A percentile compares a stretch with the other conserved stretches of the same genome.
Conservation (phyloP, 2,329 filamentous ascomycete genomes). For the Pseudogymnoascus sp. region DNA sequence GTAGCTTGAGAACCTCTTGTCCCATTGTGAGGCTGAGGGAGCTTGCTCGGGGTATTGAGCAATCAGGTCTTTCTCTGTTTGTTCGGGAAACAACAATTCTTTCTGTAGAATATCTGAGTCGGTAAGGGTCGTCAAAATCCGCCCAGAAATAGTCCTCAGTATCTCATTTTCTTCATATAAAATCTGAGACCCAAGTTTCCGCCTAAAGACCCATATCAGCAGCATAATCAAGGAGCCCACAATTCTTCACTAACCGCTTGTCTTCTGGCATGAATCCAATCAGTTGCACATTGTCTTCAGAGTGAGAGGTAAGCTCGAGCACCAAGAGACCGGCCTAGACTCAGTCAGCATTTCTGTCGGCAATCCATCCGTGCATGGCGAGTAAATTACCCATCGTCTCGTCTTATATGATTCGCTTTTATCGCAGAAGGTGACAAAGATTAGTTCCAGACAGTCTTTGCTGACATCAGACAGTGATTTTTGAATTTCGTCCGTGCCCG, state of each 20-base stretch:
- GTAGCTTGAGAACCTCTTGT: not conserved
- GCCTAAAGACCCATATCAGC: not conserved
- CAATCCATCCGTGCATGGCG: not conserved
- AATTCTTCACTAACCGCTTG: not conserved
- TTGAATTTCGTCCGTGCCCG: not conserved
- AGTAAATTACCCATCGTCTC: conserved; percentile 1
- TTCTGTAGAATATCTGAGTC: not conserved
- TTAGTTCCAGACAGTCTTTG: not conserved
- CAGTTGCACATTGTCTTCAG: not conserved
- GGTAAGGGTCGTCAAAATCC: not conserved
- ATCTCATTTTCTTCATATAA: conserved; percentile 1
- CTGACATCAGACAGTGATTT: not conserved
- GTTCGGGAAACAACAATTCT: not conserved
- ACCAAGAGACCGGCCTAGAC: not conserved
- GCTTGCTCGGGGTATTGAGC: not conserved
- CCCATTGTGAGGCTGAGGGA: conserved; percentile 7
- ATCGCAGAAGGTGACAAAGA: not conserved
- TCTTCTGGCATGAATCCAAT: not conserved
- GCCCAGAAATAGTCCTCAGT: not conserved
- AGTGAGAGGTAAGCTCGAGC: not conserved
- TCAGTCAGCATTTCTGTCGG: not conserved
- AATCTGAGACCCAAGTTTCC: not conserved
- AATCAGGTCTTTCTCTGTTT: not conserved
- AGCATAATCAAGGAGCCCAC: not conserved
- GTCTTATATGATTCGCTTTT: not conserved